Evolutionary conservation across 2,329 filamentous ascomycete species (phyloP).

Genomic region (Clonostachys rhizophaga): DNA sequence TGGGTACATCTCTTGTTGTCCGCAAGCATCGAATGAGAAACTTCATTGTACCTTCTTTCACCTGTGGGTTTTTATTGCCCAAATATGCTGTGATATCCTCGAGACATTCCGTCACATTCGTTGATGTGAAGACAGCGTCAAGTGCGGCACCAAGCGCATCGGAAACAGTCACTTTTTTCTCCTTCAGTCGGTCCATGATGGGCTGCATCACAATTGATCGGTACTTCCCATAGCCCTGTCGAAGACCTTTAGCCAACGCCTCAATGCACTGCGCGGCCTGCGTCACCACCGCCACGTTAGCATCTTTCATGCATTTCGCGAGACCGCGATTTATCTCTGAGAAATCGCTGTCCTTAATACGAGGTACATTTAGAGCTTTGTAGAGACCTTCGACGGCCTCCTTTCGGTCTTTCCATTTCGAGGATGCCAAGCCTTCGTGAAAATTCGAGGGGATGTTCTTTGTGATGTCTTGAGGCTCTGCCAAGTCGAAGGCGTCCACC

Average conservation of each 20-base stretch:
- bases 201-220: conserved; percentile 76
- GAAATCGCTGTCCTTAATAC: conserved; percentile 88
- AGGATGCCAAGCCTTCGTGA: conserved; percentile 75
- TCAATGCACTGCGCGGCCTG: conserved; percentile 93
- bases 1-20: conserved; percentile 77
- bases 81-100: conserved; percentile 84
- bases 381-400: conserved; percentile 84
- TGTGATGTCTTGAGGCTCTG: conserved; percentile 82
- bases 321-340: conserved; percentile 77
- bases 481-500: conserved; percentile 75
- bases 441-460: conserved; percentile 80
- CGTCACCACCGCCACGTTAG: conserved; percentile 91
- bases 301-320: conserved; percentile 98
- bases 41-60: conserved; percentile 92
- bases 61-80: conserved; percentile 93
- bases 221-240: conserved; percentile 75
- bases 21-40: conserved; percentile 88
- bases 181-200: conserved; percentile 93
- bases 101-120: conserved; percentile 77
- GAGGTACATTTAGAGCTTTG: conserved; percentile 72
- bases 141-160: conserved; percentile 85
- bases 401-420: conserved; percentile 98
- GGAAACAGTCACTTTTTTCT: conserved; percentile 87
- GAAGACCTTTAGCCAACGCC: conserved; percentile 78
- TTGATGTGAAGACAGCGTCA: conserved; percentile 63